phyloP scores from a whole-genome alignment of 208 protist species.

The Trypanosoma mega region DNA sequence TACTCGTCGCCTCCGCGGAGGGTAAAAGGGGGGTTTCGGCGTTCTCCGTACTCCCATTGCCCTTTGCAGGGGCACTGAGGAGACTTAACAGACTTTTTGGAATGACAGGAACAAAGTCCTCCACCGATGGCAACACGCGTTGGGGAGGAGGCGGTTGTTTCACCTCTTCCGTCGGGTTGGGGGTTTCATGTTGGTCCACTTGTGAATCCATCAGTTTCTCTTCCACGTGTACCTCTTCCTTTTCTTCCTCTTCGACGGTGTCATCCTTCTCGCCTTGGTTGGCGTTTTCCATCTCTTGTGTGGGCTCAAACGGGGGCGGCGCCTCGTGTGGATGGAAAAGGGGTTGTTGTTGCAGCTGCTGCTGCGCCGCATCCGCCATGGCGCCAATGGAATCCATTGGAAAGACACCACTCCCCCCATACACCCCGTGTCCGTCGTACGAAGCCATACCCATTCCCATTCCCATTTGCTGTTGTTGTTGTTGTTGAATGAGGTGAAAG shows the following conservation, averaged over 20 bases:
- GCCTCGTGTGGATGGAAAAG: background rate
- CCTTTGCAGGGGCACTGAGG: constrained; percentile 17
- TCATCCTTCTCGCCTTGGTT: constrained; percentile 3
- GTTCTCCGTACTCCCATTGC: background rate
- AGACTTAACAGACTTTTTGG: constrained; percentile 33
- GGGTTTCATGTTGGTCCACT: too few species aligned
- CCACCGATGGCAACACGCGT: constrained; percentile 73
- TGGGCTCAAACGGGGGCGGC: background rate
- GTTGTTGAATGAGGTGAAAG: constrained; percentile 11
- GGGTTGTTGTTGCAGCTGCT: constrained; percentile 5
- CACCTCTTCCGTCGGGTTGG: too few species aligned
- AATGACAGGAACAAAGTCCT: constrained; percentile 66
- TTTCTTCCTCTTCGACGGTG: background rate
- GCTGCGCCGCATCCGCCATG: background rate
- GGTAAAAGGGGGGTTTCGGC: too few species aligned
- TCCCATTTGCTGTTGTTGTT: constrained; percentile 11
- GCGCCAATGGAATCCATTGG: too few species aligned
- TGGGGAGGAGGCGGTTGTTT: too few species aligned
- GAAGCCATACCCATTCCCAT: background rate
- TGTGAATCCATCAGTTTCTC: too few species aligned
- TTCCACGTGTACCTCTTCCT: constrained; percentile 18
- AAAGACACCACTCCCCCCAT: too few species aligned
- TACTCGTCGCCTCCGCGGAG: too few species aligned
- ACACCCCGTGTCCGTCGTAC: too few species aligned
- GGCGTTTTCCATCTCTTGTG: background rate